Percentiles rank a stretch among this genome's conserved stretches.
Evolutionary conservation across 352 stramenopile species (phyloP).

Genomic region (Pythium guiyangense): DNA sequence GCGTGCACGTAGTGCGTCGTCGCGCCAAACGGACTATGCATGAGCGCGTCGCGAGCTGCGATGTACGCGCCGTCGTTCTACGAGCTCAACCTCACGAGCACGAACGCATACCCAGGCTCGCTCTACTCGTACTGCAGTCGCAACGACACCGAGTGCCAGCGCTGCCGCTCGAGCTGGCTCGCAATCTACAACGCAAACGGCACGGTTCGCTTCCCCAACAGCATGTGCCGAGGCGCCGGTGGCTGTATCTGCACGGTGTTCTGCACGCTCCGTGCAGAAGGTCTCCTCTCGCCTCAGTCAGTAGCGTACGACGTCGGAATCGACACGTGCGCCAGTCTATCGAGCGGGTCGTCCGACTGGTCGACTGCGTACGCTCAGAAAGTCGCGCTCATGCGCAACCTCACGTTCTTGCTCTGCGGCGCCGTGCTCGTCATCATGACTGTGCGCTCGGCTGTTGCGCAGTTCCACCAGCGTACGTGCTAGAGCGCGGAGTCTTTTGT

Average conservation of each 20-base stretch:
- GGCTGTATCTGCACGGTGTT: constrained; percentile 35
- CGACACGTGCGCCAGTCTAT: background rate
- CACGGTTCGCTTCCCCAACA: background rate
- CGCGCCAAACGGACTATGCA: background rate
- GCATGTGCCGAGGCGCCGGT: constrained; percentile 22
- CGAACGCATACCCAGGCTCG: background rate
- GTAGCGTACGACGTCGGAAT: background rate
- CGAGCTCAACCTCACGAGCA: background rate
- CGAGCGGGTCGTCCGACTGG: background rate
- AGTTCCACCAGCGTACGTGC: constrained; percentile 1
- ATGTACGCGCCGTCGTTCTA: background rate
- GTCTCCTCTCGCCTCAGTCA: background rate
- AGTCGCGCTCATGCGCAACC: background rate
- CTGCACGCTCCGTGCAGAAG: constrained; percentile 17
- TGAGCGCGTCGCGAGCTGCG: background rate
- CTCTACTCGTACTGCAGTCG: background rate
- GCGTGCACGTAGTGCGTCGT: background rate
- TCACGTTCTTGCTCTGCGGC: background rate
- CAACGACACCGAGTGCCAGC: background rate
- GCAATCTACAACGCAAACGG: background rate
- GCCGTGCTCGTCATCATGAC: background rate
- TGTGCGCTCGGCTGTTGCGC: background rate
- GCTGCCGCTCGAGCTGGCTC: background rate
- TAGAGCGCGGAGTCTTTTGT: background rate
- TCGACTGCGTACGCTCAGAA: background rate